Evolutionary conservation across 225 moss, liverwort and hornwort species (phyloP).

Genomic region (Bryum argenteum): DNA sequence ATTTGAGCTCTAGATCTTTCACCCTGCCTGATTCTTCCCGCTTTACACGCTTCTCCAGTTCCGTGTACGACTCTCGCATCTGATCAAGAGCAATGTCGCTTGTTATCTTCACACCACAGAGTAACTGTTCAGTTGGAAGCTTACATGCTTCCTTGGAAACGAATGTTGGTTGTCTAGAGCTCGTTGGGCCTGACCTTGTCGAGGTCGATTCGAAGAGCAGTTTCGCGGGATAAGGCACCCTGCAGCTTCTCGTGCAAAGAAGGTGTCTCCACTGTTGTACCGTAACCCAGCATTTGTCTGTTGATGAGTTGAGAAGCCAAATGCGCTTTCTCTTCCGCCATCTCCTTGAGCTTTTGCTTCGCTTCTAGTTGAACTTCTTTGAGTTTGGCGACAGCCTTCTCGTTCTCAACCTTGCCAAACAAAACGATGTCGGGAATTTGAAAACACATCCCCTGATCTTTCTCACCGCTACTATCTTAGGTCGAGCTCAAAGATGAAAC

Average conservation of each 20-base stretch:
- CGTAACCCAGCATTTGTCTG: slow-evolving; percentile 44
- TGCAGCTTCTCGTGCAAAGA: slow-evolving; percentile 58
- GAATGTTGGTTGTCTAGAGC: neutral
- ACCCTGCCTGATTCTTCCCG: slow-evolving; percentile 48
- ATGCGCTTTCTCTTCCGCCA: slow-evolving; percentile 53
- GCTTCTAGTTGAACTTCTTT: slow-evolving; percentile 53
- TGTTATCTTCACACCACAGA: too few species aligned
- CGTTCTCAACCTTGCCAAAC: slow-evolving; percentile 54
- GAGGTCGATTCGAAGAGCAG: slow-evolving; percentile 42
- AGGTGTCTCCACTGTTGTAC: slow-evolving; percentile 27
- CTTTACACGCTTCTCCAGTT: slow-evolving; percentile 46
- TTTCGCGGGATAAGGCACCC: slow-evolving; percentile 55
- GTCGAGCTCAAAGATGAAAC: neutral
- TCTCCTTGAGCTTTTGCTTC: slow-evolving; percentile 49
- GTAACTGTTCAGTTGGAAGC: neutral
- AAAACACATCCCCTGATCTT: neutral
- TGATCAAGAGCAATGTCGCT: slow-evolving; percentile 7
- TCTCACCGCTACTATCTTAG: neutral
- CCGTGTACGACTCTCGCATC: slow-evolving; percentile 53
- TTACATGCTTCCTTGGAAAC: neutral
- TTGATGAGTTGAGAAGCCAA: slow-evolving; percentile 53
- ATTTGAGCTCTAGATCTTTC: slow-evolving; percentile 53
- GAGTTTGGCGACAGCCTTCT: slow-evolving; percentile 57
- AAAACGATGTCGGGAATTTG: neutral
- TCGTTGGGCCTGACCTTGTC: slow-evolving; percentile 40